A percentile compares a stretch with the other conserved stretches of the same genome.
Conservation (phyloP, 345 rosid genomes). For the Isatis tinctoria region DNA sequence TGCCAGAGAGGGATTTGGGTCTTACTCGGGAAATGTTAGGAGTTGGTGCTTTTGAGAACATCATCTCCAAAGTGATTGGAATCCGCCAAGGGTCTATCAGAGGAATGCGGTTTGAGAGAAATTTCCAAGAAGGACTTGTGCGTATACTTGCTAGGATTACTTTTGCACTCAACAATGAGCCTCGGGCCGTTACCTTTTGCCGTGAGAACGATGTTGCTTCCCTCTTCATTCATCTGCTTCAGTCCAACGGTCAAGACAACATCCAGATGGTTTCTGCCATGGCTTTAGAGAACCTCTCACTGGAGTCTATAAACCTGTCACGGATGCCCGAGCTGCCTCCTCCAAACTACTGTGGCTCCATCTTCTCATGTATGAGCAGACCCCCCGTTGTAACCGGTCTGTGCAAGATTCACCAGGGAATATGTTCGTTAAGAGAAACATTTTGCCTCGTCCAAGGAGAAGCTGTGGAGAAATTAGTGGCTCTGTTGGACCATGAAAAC, state of each 20-base stretch:
- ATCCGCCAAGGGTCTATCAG: slow-evolving; percentile 74
- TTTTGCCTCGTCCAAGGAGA: slow-evolving; percentile 75
- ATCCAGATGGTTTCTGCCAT: slow-evolving; percentile 84
- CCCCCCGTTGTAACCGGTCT: slow-evolving; percentile 60
- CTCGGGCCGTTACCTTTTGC: slow-evolving; percentile 58
- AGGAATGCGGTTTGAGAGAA: slow-evolving; percentile 71
- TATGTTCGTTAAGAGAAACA: slow-evolving; percentile 68
- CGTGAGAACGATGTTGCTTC: slow-evolving; percentile 62
- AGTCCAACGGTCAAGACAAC: slow-evolving; percentile 67
- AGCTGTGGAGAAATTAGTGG: slow-evolving; percentile 64
- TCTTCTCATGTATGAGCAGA: slow-evolving; percentile 74
- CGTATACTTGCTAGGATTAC: slow-evolving; percentile 80
- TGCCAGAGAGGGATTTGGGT: slow-evolving; percentile 86
- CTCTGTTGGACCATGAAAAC: slow-evolving; percentile 70
- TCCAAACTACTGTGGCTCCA: slow-evolving; percentile 47
- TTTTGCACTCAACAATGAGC: slow-evolving; percentile 60
- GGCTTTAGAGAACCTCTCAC: slow-evolving; percentile 87
- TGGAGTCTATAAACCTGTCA: slow-evolving; percentile 61
- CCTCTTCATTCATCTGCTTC: slow-evolving; percentile 70
- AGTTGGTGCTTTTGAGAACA: slow-evolving; percentile 57
- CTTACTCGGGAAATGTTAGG: slow-evolving; percentile 84
- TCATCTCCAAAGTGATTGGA: slow-evolving; percentile 47
- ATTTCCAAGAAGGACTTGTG: slow-evolving; percentile 81
- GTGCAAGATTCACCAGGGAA: slow-evolving; percentile 78
- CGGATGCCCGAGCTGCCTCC: slow-evolving; percentile 65